Evolutionary conservation across 1,284 basidiomycete species (phyloP).

Genomic region (Austroboletus novae-zelandiae): DNA sequence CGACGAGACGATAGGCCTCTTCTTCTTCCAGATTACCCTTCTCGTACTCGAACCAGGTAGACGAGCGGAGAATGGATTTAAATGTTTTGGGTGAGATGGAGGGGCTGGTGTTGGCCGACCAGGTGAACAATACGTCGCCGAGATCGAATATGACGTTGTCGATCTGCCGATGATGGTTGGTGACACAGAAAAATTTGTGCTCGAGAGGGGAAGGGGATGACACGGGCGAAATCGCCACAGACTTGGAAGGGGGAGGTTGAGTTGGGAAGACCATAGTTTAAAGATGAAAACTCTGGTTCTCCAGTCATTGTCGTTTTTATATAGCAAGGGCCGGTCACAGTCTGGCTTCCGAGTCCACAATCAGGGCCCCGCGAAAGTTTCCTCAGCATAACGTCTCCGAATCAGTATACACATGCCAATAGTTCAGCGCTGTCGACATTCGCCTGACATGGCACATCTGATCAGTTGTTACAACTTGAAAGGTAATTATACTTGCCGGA

Average conservation of each 20-base stretch:
- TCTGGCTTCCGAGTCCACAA: no score
- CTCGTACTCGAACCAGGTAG: conserved; percentile 25
- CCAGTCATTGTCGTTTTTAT: conserved; percentile 1
- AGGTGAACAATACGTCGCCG: conserved; percentile 25
- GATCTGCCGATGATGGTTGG: conserved; percentile 14
- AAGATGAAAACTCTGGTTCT: neutral
- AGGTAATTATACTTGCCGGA: no score
- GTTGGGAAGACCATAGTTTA: conserved; percentile 2
- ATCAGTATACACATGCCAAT: no score
- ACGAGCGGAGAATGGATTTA: conserved; percentile 13
- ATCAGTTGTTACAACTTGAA: no score
- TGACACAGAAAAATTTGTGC: neutral
- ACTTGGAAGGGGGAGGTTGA: neutral
- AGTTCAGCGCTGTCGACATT: no score
- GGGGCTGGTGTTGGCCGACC: conserved; percentile 17
- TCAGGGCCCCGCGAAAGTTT: no score
- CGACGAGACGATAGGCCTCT: conserved; percentile 8
- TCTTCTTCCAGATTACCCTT: conserved; percentile 21
- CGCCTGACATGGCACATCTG: no score
- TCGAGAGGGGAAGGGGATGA: conserved; percentile 4
- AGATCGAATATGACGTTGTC: conserved; percentile 25
- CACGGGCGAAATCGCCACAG: conserved; percentile 1
- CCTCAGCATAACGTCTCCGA: no score
- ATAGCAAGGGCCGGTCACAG: neutral
- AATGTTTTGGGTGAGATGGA: conserved; percentile 17